Evolutionary conservation across 441 rosid species (phyloP).

Genomic region (Mallotus japonicus): DNA sequence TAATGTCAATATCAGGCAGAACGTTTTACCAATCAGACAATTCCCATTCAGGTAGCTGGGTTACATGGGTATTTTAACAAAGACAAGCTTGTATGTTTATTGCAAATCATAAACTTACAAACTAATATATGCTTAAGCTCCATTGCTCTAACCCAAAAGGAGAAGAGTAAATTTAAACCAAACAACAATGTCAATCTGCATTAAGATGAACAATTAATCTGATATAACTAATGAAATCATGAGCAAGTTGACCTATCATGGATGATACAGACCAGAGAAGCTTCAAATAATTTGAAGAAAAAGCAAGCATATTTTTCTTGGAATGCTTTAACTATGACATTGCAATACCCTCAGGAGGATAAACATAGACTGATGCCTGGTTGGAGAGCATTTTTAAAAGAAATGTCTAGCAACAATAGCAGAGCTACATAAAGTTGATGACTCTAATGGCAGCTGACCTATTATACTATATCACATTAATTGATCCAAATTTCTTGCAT

Average conservation of each 20-base stretch:
- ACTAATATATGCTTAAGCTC: background rate
- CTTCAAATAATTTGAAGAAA: background rate
- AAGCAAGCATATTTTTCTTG: background rate
- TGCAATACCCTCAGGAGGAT: background rate
- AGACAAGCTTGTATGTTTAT: background rate
- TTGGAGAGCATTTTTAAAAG: background rate
- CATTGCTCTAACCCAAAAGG: background rate
- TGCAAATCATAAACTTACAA: background rate
- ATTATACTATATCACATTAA: background rate
- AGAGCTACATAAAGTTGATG: background rate
- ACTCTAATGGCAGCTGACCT: background rate
- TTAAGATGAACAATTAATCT: background rate
- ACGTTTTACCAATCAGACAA: background rate
- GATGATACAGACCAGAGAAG: background rate
- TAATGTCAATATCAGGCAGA: background rate
- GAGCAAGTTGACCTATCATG: background rate
- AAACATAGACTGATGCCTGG: background rate
- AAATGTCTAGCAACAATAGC: constrained; percentile 1
- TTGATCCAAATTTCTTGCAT: background rate
- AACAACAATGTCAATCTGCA: background rate
- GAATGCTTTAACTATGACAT: background rate
- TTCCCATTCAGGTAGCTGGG: no score
- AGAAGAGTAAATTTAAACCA: background rate
- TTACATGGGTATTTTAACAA: background rate
- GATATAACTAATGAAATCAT: background rate